These are phyloP conservation scores for Hanseniaspora lindneri DNA, from an alignment of 805 yeast genomes.

Conservation along the genomic window DNA sequence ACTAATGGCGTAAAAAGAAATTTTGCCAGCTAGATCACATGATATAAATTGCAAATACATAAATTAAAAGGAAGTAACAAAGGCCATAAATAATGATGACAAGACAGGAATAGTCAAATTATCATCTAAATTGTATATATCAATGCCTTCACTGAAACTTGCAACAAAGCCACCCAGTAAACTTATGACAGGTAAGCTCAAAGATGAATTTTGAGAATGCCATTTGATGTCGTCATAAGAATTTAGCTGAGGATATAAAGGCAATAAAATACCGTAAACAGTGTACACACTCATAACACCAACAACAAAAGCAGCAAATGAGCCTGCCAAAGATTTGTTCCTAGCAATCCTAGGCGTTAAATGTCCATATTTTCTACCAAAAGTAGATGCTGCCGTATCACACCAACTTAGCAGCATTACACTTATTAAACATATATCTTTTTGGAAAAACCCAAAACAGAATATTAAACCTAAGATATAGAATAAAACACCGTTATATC, in stretches of 20 bases:
- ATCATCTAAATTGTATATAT: constrained; percentile 69
- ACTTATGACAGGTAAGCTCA: constrained; percentile 45
- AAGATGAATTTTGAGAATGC: constrained; percentile 46
- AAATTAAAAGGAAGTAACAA: constrained; percentile 29
- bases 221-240: constrained; percentile 50
- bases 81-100: constrained; percentile 54
- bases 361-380: constrained; percentile 79
- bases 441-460: constrained; percentile 58
- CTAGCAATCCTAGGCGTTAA: constrained; percentile 65
- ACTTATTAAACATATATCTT: constrained; percentile 69
- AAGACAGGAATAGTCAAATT: constrained; percentile 88
- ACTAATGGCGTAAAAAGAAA: neutral
- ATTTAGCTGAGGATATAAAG: constrained; percentile 45
- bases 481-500: constrained; percentile 79
- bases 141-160: constrained; percentile 75
- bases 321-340: constrained; percentile 81
- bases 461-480: constrained; percentile 67
- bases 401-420: constrained; percentile 86
- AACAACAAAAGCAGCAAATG: constrained; percentile 66
- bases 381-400: constrained; percentile 90
- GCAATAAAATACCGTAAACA: constrained; percentile 64
- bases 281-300: constrained; percentile 58
- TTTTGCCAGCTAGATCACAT: constrained; percentile 5
- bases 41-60: neutral
- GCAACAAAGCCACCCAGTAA: constrained; percentile 68